Evolutionary conservation across 2,329 filamentous ascomycete genomes (phyloP).

Genomic region (Paecilomyces formosus): DNA sequence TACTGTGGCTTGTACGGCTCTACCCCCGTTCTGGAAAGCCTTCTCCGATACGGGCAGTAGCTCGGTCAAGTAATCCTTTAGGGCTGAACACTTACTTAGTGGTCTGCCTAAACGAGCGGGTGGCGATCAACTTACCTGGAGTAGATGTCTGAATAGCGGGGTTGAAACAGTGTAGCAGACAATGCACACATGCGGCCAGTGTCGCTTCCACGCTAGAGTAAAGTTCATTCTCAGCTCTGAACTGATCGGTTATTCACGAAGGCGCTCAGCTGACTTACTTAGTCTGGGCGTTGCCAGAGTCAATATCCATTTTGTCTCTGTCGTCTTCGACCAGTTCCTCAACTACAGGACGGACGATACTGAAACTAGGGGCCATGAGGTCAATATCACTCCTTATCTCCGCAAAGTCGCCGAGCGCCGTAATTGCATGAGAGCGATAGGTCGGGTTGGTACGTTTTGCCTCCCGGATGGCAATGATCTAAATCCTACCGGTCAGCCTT

Average conservation of each 20-base stretch:
- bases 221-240: not conserved
- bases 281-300: conserved; percentile 40
- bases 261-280: conserved; percentile 13
- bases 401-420: conserved; percentile 65
- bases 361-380: conserved; percentile 59
- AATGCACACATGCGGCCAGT: conserved; percentile 30
- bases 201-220: conserved; percentile 25
- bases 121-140: conserved; percentile 16
- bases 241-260: not conserved
- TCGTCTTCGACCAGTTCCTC: conserved; percentile 46
- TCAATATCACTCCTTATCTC: conserved; percentile 61
- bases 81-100: conserved; percentile 10
- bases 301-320: conserved; percentile 63
- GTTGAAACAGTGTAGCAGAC: conserved; percentile 31
- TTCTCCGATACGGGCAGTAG: conserved; percentile 20
- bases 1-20: conserved; percentile 25
- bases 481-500: conserved; percentile 3
- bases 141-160: conserved; percentile 14
- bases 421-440: conserved; percentile 71
- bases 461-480: conserved; percentile 69
- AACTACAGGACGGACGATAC: conserved; percentile 57
- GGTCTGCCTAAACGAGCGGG: conserved; percentile 7
- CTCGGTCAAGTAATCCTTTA: conserved; percentile 22
- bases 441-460: conserved; percentile 83
- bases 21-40: conserved; percentile 23